Evolutionary conservation across 179 eudicot species (phyloP).

Genomic region (Dionaea muscipula): DNA sequence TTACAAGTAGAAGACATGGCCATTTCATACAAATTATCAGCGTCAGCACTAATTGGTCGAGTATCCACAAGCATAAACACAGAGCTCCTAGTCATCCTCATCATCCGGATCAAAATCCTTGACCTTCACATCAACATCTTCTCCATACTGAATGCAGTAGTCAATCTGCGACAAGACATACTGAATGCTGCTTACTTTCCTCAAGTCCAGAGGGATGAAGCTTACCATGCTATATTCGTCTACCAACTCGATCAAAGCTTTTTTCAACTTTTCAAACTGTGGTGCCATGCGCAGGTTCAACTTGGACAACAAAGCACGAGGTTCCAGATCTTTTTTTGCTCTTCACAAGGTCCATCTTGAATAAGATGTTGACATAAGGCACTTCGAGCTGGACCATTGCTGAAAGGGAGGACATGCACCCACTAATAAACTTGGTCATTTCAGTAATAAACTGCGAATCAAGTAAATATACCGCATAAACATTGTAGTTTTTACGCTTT

Average conservation of each 20-base stretch:
- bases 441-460: slow-evolving; percentile 98
- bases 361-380: slow-evolving; percentile 71
- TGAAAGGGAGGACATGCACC: slow-evolving; percentile 90
- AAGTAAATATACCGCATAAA: slow-evolving; percentile 82
- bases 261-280: slow-evolving; percentile 73
- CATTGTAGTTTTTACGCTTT: slow-evolving; percentile 75
- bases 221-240: slow-evolving; percentile 91
- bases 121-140: slow-evolving; percentile 72
- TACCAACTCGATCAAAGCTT: slow-evolving; percentile 68
- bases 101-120: slow-evolving; percentile 54
- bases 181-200: slow-evolving; percentile 64
- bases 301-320: slow-evolving; percentile 45
- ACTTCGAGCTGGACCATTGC: slow-evolving; percentile 95
- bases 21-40: too few species aligned
- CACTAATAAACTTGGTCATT: slow-evolving; percentile 90
- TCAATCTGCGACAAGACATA: slow-evolving; percentile 57
- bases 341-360: slow-evolving; percentile 93
- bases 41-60: too few species aligned
- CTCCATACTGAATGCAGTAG: slow-evolving; percentile 55
- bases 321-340: slow-evolving; percentile 73
- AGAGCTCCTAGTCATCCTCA: slow-evolving; percentile 26
- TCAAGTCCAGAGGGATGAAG: slow-evolving; percentile 78
- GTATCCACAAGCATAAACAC: neutral
- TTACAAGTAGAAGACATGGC: too few species aligned
- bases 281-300: slow-evolving; percentile 76